Percentiles rank a stretch among this genome's conserved stretches.
These are phyloP conservation scores for Fraxinus americana DNA, from an alignment of 257 asterid species.

Conservation along the genomic window DNA sequence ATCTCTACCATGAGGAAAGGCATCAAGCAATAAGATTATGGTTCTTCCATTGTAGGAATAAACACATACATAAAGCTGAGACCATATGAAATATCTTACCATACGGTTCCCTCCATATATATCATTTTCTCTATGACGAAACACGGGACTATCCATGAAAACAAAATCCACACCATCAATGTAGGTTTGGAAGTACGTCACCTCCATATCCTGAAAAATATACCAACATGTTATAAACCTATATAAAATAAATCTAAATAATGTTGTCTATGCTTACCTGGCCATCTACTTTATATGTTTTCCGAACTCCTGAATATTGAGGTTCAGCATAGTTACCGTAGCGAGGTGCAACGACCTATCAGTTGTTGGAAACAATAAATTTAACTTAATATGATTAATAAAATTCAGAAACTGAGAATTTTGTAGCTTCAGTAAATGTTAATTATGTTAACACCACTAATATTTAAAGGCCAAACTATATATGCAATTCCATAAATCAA, in stretches of 20 bases:
- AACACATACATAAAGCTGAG: neutral
- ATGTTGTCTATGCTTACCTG: conserved; percentile 54
- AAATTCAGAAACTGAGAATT: neutral
- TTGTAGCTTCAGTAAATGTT: conserved; percentile 4
- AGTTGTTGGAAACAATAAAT: conserved; percentile 28
- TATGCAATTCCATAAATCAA: conserved; percentile 1
- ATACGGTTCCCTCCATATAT: conserved; percentile 83
- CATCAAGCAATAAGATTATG: neutral
- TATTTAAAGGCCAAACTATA: neutral
- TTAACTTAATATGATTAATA: conserved; percentile 13
- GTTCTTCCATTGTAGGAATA: neutral
- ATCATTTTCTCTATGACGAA: conserved; percentile 58
- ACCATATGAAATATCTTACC: conserved; percentile 44
- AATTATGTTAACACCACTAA: neutral
- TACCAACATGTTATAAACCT: conserved; percentile 28
- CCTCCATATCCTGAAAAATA: conserved; percentile 84
- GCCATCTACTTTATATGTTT: conserved; percentile 72
- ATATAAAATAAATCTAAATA: conserved; percentile 11
- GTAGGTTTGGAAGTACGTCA: conserved; percentile 79
- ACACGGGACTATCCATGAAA: conserved; percentile 68
- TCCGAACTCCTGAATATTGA: conserved; percentile 72
- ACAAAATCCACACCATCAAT: conserved; percentile 97
- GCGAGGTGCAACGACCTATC: conserved; percentile 83
- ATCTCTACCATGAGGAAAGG: neutral
- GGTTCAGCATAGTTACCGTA: conserved; percentile 78